Evolutionary conservation across 2,329 filamentous ascomycete species (phyloP).

Genomic region (Thermothelomyces thermophilus): DNA sequence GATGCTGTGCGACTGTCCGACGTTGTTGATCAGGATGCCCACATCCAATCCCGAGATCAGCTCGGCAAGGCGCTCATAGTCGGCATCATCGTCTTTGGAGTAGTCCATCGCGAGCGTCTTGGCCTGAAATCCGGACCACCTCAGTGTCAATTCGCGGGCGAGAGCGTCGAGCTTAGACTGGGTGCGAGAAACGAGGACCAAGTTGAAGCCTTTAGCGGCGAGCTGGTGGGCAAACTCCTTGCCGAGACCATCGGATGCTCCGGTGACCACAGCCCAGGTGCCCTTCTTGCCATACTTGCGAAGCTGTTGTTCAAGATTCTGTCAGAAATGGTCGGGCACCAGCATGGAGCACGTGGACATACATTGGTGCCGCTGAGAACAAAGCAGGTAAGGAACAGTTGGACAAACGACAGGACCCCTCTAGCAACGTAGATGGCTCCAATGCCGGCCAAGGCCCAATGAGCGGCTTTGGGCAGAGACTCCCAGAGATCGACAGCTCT

Average conservation of each 20-base stretch:
- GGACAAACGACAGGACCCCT: conserved; percentile 52
- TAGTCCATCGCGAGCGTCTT: conserved; percentile 91
- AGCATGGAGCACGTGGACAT: conserved; percentile 26
- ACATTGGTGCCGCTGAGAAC: conserved; percentile 59
- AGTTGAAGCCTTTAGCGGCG: conserved; percentile 85
- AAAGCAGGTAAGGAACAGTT: conserved; percentile 61
- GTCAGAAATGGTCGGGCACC: conserved; percentile 15
- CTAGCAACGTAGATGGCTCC: conserved; percentile 54
- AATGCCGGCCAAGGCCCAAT: conserved; percentile 44
- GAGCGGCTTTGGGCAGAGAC: conserved; percentile 39
- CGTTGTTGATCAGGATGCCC: conserved; percentile 90
- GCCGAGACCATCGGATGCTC: conserved; percentile 91
- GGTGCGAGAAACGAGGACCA: conserved; percentile 93
- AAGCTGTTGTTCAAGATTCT: conserved; percentile 50
- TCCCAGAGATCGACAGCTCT: conserved; percentile 30
- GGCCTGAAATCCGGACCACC: conserved; percentile 60
- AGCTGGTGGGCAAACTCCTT: conserved; percentile 94
- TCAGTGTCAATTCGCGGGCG: conserved; percentile 64
- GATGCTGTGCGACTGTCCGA: conserved; percentile 88
- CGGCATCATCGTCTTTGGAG: conserved; percentile 65
- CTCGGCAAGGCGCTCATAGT: conserved; percentile 68
- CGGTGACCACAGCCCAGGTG: conserved; percentile 90
- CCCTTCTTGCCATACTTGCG: conserved; percentile 85
- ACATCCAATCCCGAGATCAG: conserved; percentile 70
- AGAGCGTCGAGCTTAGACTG: conserved; percentile 79